These are phyloP conservation scores for Phytopythium ostracodes DNA, from an alignment of 352 stramenopile species.

Conservation along the genomic window DNA sequence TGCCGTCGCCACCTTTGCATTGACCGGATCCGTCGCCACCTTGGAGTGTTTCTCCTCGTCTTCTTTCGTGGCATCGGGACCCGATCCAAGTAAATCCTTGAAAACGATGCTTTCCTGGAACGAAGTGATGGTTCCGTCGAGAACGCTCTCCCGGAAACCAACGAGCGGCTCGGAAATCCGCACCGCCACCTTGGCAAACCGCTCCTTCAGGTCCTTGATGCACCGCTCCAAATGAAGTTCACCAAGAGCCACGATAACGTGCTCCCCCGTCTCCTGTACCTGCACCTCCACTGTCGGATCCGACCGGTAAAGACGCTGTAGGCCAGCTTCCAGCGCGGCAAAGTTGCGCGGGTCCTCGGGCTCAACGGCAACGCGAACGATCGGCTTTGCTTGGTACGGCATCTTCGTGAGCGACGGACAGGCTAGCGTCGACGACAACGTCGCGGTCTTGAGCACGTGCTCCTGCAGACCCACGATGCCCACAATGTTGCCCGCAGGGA, in stretches of 20 bases:
- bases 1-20: slow-evolving; percentile 35
- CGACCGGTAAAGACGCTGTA: slow-evolving; percentile 90
- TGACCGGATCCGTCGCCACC: slow-evolving; percentile 13
- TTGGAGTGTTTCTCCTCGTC: slow-evolving; percentile 9
- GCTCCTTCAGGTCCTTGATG: slow-evolving; percentile 88
- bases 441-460: slow-evolving; percentile 89
- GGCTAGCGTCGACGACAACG: slow-evolving; percentile 68
- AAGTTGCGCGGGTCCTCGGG: slow-evolving; percentile 86
- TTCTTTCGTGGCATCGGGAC: slow-evolving; percentile 8
- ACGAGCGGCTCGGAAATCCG: slow-evolving; percentile 85
- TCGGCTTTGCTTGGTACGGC: slow-evolving; percentile 89
- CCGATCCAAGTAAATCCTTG: slow-evolving; percentile 47
- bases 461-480: slow-evolving; percentile 86
- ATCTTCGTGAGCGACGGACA: slow-evolving; percentile 87
- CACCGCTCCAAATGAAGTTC: slow-evolving; percentile 91
- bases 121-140: slow-evolving; percentile 48
- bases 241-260: slow-evolving; percentile 88
- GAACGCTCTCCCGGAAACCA: slow-evolving; percentile 87
- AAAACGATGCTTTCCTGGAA: slow-evolving; percentile 72
- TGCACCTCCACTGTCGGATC: slow-evolving; percentile 92
- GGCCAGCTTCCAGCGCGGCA: slow-evolving; percentile 73
- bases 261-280: slow-evolving; percentile 86
- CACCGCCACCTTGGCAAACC: slow-evolving; percentile 83
- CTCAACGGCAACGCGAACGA: slow-evolving; percentile 91
- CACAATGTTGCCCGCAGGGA: slow-evolving; percentile 89